Evolutionary conservation across 2,329 filamentous ascomycete genomes (phyloP).

Genomic region (Amphichorda felina): DNA sequence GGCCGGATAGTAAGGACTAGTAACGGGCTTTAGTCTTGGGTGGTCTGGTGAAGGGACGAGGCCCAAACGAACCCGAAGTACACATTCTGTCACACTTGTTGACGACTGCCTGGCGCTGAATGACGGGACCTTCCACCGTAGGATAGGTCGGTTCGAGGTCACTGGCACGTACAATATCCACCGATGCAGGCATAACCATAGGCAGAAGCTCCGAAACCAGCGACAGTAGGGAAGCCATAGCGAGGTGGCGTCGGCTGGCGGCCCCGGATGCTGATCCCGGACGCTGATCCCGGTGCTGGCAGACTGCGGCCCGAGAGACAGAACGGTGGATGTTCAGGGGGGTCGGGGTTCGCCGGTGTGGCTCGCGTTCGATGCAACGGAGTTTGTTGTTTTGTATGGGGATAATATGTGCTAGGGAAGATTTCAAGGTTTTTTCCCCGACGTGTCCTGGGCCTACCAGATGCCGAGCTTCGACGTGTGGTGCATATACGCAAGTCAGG

Average conservation of each 20-base stretch:
- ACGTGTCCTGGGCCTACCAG: no score
- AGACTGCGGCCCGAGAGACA: no score
- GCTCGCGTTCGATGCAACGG: no score
- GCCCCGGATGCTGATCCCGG: background rate
- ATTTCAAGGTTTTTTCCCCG: no score
- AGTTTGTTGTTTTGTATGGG: no score
- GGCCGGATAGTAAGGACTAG: slow-evolving; percentile 54
- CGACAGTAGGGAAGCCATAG: slow-evolving; percentile 41
- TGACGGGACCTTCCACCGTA: slow-evolving; percentile 17
- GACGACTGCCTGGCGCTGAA: slow-evolving; percentile 43
- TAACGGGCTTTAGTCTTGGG: background rate
- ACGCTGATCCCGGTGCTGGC: no score
- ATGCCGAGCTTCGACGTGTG: no score
- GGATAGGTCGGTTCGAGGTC: slow-evolving; percentile 28
- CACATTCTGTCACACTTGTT: slow-evolving; percentile 54
- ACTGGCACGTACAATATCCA: slow-evolving; percentile 40
- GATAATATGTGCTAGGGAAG: no score
- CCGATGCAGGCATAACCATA: slow-evolving; percentile 44
- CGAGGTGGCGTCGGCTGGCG: background rate
- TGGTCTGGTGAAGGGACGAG: no score
- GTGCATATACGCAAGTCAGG: no score
- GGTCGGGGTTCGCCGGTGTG: no score
- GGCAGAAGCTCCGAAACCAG: slow-evolving; percentile 45
- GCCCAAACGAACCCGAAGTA: slow-evolving; percentile 36
- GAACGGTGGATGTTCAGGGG: no score